Percentiles rank a stretch among this genome's conserved stretches.
Evolutionary conservation across 2,329 filamentous ascomycete genomes (phyloP).

Genomic region (Ascochyta pisi): DNA sequence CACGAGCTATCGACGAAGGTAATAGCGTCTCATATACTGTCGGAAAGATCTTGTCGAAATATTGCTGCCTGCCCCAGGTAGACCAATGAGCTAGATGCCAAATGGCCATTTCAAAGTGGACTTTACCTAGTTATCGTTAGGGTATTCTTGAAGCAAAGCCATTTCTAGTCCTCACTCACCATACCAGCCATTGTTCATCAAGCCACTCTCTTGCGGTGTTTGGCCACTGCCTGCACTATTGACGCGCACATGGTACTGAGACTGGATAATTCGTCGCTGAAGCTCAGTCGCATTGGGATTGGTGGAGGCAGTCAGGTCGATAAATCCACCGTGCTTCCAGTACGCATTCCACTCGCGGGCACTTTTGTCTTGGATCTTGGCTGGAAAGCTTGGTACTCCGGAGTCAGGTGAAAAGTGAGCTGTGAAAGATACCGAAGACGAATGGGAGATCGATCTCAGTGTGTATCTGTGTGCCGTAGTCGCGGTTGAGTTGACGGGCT

Average conservation of each 20-base stretch:
- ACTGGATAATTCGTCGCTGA: conserved; percentile 59
- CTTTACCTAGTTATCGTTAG: conserved; percentile 47
- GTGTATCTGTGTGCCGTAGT: conserved; percentile 40
- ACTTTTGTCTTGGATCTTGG: conserved; percentile 41
- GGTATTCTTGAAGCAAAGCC: background rate
- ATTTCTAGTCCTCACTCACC: conserved; percentile 46
- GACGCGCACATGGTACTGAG: conserved; percentile 60
- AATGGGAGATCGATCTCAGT: conserved; percentile 7
- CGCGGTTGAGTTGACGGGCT: conserved; percentile 53
- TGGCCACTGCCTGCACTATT: conserved; percentile 59
- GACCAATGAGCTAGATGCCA: conserved; percentile 61
- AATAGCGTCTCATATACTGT: conserved; percentile 58
- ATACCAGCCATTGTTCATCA: conserved; percentile 62
- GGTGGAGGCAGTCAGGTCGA: conserved; percentile 55
- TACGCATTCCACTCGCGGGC: conserved; percentile 55
- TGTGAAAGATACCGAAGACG: conserved; percentile 27
- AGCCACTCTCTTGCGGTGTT: conserved; percentile 56
- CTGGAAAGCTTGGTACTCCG: conserved; percentile 28
- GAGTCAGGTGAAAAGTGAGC: conserved; percentile 35
- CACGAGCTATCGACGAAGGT: conserved; percentile 41
- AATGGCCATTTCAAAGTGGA: conserved; percentile 61
- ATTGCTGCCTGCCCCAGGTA: conserved; percentile 55
- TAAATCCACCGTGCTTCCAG: conserved; percentile 59
- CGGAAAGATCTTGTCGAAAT: conserved; percentile 53
- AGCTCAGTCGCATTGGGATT: conserved; percentile 56